Evolutionary conservation across 2,329 filamentous ascomycete genomes (phyloP).

Genomic region (Trichoderma sp.): DNA sequence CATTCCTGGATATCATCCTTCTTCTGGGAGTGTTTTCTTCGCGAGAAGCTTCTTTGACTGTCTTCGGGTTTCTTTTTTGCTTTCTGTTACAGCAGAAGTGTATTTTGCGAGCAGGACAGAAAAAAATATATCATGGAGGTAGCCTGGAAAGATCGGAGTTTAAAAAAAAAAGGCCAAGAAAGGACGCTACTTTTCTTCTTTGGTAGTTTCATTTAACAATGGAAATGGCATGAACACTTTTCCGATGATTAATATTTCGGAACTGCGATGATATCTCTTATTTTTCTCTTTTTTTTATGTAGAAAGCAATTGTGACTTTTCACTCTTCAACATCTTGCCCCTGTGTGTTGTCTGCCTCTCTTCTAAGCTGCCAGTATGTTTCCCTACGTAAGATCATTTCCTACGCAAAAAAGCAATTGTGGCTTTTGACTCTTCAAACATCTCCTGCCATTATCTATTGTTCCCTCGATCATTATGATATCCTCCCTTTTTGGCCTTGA

Average conservation of each 20-base stretch:
- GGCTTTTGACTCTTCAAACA: not conserved
- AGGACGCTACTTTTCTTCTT: constrained; percentile 11
- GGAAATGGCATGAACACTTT: constrained; percentile 34
- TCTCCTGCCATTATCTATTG: not conserved
- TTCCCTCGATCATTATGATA: too few species aligned
- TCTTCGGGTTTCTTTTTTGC: constrained; percentile 24
- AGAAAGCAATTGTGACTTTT: constrained; percentile 23
- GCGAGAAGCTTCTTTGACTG: constrained; percentile 1
- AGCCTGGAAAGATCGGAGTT: not conserved
- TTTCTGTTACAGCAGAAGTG: constrained; percentile 11
- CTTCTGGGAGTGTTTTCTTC: constrained; percentile 1
- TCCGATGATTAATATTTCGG: constrained; percentile 20
- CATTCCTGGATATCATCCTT: not conserved
- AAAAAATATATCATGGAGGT: not conserved
- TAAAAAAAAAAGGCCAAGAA: constrained; percentile 9
- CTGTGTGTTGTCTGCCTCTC: not conserved
- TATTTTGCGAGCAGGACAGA: constrained; percentile 1
- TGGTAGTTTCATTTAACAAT: constrained; percentile 27
- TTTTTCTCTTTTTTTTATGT: constrained; percentile 7
- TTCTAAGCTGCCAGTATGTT: not conserved
- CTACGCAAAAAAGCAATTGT: constrained; percentile 21
- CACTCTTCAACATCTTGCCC: not conserved
- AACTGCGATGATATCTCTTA: constrained; percentile 12
- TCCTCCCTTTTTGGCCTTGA: too few species aligned
- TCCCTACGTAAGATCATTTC: not conserved